phyloP scores from a whole-genome alignment of 2,329 filamentous ascomycete species.

The Penicillium sumatraense region DNA sequence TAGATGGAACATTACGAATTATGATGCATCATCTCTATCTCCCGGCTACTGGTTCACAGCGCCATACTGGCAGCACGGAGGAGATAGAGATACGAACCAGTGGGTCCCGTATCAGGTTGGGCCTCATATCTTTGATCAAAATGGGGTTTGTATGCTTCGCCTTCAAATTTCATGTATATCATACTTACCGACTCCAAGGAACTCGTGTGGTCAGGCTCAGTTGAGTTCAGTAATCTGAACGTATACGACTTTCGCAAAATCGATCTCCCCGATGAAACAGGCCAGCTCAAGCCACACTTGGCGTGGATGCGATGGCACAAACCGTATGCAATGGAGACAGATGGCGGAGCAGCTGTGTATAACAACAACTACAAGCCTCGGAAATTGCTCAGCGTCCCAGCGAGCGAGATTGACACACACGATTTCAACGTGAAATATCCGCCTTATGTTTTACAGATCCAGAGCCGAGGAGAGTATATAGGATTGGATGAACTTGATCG shows the following conservation, averaged over 20 bases:
- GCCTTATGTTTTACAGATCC: not conserved
- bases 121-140: constrained; percentile 56
- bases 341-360: not conserved
- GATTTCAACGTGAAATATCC: not conserved
- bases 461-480: not conserved
- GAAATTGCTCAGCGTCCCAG: not conserved
- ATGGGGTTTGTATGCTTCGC: constrained; percentile 40
- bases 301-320: not conserved
- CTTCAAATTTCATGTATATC: not conserved
- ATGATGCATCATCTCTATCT: constrained; percentile 29
- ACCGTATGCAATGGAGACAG: not conserved
- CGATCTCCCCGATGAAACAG: not conserved
- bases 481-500: not conserved
- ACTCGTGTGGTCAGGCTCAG: constrained; percentile 12
- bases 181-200: not conserved
- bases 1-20: constrained; percentile 33
- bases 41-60: constrained; percentile 57
- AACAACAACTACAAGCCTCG: constrained; percentile 1
- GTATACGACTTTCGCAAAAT: constrained; percentile 8
- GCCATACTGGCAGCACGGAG: constrained; percentile 42
- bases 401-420: not conserved
- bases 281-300: not conserved
- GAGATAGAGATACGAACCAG: constrained; percentile 29
- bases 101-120: constrained; percentile 51
- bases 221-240: not conserved